Conservation (phyloP, 2,329 filamentous ascomycete species). For the Diaporthe humulicola region DNA sequence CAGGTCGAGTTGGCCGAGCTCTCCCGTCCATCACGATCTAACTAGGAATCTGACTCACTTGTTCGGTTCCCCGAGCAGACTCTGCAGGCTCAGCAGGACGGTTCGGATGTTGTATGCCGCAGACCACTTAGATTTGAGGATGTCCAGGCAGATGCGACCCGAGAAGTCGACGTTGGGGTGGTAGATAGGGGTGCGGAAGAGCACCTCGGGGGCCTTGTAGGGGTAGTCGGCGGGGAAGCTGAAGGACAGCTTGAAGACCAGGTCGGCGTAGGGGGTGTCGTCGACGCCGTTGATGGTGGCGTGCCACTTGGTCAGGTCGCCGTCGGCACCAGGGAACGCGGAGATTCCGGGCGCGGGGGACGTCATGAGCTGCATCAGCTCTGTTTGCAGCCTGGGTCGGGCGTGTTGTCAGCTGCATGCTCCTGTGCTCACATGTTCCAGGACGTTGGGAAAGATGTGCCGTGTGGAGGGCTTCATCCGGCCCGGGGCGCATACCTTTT, state of each 20-base stretch:
- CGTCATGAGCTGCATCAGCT: conserved; percentile 99
- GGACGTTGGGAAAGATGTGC: neutral
- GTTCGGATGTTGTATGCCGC: conserved; percentile 97
- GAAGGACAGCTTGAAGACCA: conserved; percentile 93
- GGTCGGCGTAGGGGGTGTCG: conserved; percentile 89
- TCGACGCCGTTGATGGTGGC: conserved; percentile 93
- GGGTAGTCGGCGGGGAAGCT: conserved; percentile 94
- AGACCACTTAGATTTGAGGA: conserved; percentile 99
- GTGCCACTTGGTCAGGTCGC: conserved; percentile 92
- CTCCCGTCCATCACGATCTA: neutral
- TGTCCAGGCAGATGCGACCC: conserved; percentile 96
- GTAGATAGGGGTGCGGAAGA: conserved; percentile 99
- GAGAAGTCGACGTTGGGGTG: conserved; percentile 99
- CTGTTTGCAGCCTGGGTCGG: conserved; percentile 86
- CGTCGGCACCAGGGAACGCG: conserved; percentile 91
- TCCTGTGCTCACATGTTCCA: neutral
- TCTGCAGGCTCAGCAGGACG: conserved; percentile 93
- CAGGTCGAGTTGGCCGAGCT: neutral
- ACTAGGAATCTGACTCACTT: conserved; percentile 74
- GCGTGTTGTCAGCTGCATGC: neutral
- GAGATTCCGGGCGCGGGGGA: conserved; percentile 93
- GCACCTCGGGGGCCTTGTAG: conserved; percentile 88
- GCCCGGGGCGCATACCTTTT: conserved; percentile 73
- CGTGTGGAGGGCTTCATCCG: neutral
- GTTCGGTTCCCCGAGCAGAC: conserved; percentile 95